Evolutionary conservation across 2,329 filamentous ascomycete species (phyloP), one percentile per base, ranked within the genome.

Genomic region (Stagonosporopsis vannaccii): DNA sequence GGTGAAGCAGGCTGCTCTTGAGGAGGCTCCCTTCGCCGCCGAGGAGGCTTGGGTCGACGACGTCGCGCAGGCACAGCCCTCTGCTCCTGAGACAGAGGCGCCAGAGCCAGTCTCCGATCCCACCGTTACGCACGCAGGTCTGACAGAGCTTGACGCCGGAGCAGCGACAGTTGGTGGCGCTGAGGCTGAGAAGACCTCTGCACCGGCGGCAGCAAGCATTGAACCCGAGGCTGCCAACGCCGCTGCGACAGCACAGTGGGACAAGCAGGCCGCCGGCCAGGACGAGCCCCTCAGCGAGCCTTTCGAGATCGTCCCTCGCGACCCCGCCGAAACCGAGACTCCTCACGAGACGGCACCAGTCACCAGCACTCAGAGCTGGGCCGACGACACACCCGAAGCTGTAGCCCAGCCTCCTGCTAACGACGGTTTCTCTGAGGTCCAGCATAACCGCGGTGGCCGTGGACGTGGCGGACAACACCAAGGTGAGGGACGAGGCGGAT

Each of bases 251-350:
- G 84, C 82, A 61, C 85, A 88, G 62, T 91, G 87, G 88, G 88
- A 91, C 64, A 79, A 81, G 46, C 79, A 81, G 56, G 73, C 76
- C 43, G 72, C 75, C 37, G 78, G 75, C 15, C 78, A 81, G 20
- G 78, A 80, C 45, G 79, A 82, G 51, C 79, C 82, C 22, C 72
- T 82, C 37, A 79, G 82, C 25, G 90, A 93, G 63, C 84, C 82
- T 49, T 95, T 91, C 85, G 89, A 96, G 58, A 86, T 92, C 73
- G 81, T 91, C 40, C 86, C 91, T 47, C 86, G 89, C 53, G 86
- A 93, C 69, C 84, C 88, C 42, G 79, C 85, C 47, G 92, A 96
- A 81, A 88, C 89, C 5, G 90, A 95, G 59, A 86, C 83, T 33
- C 86, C 85, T 33, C 73, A 86, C 37, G 78, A 82, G 42, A 61